Base-by-base conservation (phyloP, 2,329 filamentous ascomycete genomes). In the Alternaria arborescens region DNA sequence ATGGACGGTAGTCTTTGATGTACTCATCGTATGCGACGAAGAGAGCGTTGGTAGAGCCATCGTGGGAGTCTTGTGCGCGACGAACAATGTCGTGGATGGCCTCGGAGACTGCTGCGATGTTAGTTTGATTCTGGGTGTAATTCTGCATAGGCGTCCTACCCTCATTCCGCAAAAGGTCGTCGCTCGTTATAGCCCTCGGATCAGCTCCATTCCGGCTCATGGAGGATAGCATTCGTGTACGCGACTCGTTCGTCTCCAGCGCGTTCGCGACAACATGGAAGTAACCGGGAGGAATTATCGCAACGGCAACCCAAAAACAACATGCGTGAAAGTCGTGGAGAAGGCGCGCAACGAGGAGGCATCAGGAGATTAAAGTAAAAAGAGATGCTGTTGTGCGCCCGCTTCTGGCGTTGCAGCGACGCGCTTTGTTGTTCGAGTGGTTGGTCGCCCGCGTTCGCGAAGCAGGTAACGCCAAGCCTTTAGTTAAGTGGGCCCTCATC, bases 21-120 rank as follows among this genome's bases (percentile, higher is more conserved):
- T 94, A 84, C 57, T 87, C 84, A 73, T 95, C 90, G 75, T 96
- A 96, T 30, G 92, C 92, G 54, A 86, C 85, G 79, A 96, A 96
- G 18, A 97, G 85, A 10, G 92, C 92, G 72, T 89, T 88, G 2
- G 68, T 66, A 59, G 90, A 92, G 4, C 91, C 89, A 56, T 86
- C 86, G 1, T 87, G 83, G 30, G 91, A 84, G 41, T 86, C 82
- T 79, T 94, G 88, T 43, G 92, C 93, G 69, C 86, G 84, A 62
- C 84, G 82, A 71, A 96, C 89, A 71, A 97, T 91, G 60, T 90
- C 85, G 78, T 93, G 90, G 59, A 97, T 84, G 63, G 93, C 85
- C 63, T 87, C 85, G 77, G 97, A 91, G 81, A 96, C 94, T 93
- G 28, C 34, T 28, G 20, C 8, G 7, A 20, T 14, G 42, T 71